Evolutionary conservation across 2,329 filamentous ascomycete species (phyloP).

Genomic region (Hymenoscyphus fraxineus): DNA sequence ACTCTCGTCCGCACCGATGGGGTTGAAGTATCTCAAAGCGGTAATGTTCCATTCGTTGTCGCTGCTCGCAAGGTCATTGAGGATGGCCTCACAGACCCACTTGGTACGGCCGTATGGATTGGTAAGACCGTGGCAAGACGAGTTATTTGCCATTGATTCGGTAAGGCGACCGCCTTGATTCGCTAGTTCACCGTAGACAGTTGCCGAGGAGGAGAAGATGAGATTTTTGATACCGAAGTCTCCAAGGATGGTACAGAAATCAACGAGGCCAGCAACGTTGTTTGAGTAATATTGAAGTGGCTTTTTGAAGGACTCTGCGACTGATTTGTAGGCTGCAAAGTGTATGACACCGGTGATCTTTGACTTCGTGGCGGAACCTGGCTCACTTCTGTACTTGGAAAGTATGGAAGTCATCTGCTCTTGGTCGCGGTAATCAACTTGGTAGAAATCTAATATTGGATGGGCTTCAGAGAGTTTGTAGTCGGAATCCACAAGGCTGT

Average conservation of each 20-base stretch:
- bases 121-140: conserved; percentile 55
- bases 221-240: conserved; percentile 60
- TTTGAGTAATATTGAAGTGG: conserved; percentile 63
- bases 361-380: conserved; percentile 33
- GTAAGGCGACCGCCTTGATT: conserved; percentile 47
- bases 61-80: conserved; percentile 57
- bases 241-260: conserved; percentile 52
- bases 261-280: conserved; percentile 60
- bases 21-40: conserved; percentile 63
- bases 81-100: conserved; percentile 62
- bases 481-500: conserved; percentile 20
- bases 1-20: conserved; percentile 60
- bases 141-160: conserved; percentile 49
- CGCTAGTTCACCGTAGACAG: conserved; percentile 56
- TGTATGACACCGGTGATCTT: conserved; percentile 60
- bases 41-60: conserved; percentile 60
- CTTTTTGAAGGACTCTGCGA: conserved; percentile 56
- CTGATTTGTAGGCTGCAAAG: conserved; percentile 64
- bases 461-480: conserved; percentile 14
- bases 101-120: conserved; percentile 63
- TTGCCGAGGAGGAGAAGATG: conserved; percentile 64
- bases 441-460: conserved; percentile 22
- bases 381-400: conserved; percentile 28
- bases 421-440: conserved; percentile 31
- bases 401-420: conserved; percentile 23